Evolutionary conservation across 495 filamentous ascomycete genomes (phyloP).

Genomic region (Penicillium chermesinum): DNA sequence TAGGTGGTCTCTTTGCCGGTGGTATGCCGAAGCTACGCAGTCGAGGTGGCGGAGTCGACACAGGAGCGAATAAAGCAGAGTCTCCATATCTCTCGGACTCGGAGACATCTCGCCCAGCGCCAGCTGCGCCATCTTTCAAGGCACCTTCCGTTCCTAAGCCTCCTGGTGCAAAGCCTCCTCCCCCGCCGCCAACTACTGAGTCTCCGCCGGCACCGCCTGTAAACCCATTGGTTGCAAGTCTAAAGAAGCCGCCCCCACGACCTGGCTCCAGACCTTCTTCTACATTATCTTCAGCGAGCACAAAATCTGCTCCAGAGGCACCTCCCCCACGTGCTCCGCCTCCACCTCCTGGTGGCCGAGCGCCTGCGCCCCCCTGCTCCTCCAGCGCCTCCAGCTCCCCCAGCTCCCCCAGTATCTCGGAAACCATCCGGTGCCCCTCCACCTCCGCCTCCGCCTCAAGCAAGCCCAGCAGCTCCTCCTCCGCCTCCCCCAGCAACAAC

Average conservation of each 20-base stretch:
- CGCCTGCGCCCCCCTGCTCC: slow-evolving; percentile 19
- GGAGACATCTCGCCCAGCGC: slow-evolving; percentile 48
- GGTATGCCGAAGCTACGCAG: slow-evolving; percentile 94
- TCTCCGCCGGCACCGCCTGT: slow-evolving; percentile 46
- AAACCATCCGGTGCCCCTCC: slow-evolving; percentile 62
- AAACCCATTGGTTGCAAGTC: slow-evolving; percentile 54
- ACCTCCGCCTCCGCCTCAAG: slow-evolving; percentile 38
- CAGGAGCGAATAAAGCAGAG: slow-evolving; percentile 68
- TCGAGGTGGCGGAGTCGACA: slow-evolving; percentile 82
- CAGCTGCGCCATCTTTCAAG: slow-evolving; percentile 48
- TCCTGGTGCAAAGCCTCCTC: slow-evolving; percentile 49
- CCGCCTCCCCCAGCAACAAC: slow-evolving; percentile 36
- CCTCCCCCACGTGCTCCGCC: slow-evolving; percentile 12
- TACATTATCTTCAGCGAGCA: slow-evolving; percentile 42
- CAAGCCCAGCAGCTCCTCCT: slow-evolving; percentile 36
- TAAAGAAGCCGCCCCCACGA: slow-evolving; percentile 53
- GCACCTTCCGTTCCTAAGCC: slow-evolving; percentile 59
- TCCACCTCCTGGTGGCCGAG: slow-evolving; percentile 37
- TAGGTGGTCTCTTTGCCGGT: slow-evolving; percentile 85
- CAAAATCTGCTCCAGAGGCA: slow-evolving; percentile 37
- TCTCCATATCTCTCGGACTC: slow-evolving; percentile 77
- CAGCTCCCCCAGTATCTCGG: slow-evolving; percentile 43
- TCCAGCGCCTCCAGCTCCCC: slow-evolving; percentile 21
- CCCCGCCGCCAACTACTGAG: slow-evolving; percentile 51
- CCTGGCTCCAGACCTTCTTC: slow-evolving; percentile 38